Percentiles rank a stretch among this genome's conserved stretches.
These are phyloP conservation scores for Polychytrium aggregatum DNA, from an alignment of 192 early-diverging fungal genomes.

Conservation along the genomic window DNA sequence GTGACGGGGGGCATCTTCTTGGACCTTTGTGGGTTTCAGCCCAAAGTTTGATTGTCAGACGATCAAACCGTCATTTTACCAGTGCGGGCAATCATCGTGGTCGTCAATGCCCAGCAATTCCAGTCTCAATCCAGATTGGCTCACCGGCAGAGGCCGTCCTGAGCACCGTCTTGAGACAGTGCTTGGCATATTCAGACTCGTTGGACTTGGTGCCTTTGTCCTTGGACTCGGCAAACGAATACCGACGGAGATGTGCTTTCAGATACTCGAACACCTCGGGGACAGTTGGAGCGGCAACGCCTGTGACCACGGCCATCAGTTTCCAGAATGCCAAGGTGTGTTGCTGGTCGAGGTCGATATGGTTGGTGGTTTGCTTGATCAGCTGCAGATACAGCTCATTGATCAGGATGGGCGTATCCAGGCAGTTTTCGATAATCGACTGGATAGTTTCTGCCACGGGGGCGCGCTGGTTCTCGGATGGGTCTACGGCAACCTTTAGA, in stretches of 20 bases:
- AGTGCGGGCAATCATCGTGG: too few species aligned
- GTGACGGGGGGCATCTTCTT: conserved; percentile 23
- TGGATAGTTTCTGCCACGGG: too few species aligned
- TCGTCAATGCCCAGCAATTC: too few species aligned
- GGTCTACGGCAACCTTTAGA: too few species aligned
- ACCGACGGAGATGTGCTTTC: conserved; percentile 29
- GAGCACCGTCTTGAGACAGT: conserved; percentile 26
- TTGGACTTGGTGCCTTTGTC: conserved; percentile 16
- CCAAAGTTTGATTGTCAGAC: too few species aligned
- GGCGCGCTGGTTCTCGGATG: too few species aligned
- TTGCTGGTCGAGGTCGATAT: conserved; percentile 17
- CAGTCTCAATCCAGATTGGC: too few species aligned
- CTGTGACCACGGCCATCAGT: conserved; percentile 19
- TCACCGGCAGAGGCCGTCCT: conserved; percentile 10
- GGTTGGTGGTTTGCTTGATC: conserved; percentile 27
- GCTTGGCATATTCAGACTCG: conserved; percentile 23
- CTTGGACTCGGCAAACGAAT: conserved; percentile 17
- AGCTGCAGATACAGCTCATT: conserved; percentile 39
- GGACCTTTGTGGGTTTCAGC: conserved; percentile 8
- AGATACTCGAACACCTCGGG: conserved; percentile 31
- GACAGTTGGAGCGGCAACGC: conserved; percentile 21
- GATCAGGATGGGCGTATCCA: conserved; percentile 12
- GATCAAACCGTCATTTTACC: too few species aligned
- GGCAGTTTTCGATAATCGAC: conserved; percentile 14
- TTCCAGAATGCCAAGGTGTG: conserved; percentile 25